Percentiles rank a stretch among this genome's conserved stretches.
phyloP scores from a whole-genome alignment of 495 filamentous ascomycete species.

The Aspergillus mulundensis region DNA sequence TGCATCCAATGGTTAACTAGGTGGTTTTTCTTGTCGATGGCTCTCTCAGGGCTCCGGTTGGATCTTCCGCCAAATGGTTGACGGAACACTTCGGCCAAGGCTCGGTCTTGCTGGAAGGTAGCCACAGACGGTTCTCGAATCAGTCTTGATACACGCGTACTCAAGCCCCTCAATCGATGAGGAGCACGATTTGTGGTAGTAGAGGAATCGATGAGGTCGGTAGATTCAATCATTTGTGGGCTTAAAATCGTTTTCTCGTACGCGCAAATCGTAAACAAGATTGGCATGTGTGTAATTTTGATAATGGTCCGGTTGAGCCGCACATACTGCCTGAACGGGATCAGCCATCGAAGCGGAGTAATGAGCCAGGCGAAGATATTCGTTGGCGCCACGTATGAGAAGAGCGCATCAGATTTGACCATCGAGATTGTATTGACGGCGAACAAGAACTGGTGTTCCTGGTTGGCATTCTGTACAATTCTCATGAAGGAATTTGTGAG shows the following conservation, averaged over 20 bases:
- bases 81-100: constrained; percentile 89
- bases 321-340: constrained; percentile 77
- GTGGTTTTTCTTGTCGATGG: constrained; percentile 58
- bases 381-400: constrained; percentile 84
- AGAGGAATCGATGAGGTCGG: constrained; percentile 58
- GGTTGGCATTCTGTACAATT: constrained; percentile 84
- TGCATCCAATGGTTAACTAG: constrained; percentile 88
- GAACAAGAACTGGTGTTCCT: constrained; percentile 92
- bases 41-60: constrained; percentile 43
- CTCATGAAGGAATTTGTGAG: constrained; percentile 92
- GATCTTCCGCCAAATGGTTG: constrained; percentile 48
- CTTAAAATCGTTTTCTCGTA: constrained; percentile 80
- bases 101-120: constrained; percentile 82
- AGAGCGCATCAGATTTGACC: constrained; percentile 92
- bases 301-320: constrained; percentile 80
- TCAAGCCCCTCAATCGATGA: constrained; percentile 62
- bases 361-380: constrained; percentile 87
- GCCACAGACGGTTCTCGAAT: constrained; percentile 78
- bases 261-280: constrained; percentile 76
- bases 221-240: constrained; percentile 65
- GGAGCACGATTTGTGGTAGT: constrained; percentile 28
- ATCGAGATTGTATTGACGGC: constrained; percentile 92
- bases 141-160: constrained; percentile 54
- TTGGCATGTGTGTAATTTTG: constrained; percentile 82
- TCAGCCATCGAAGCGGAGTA: constrained; percentile 70